Percentiles rank a stretch among this genome's conserved stretches.
Conservation (phyloP, 768 basidiomycete genomes). For the Tremella mesenterica region DNA sequence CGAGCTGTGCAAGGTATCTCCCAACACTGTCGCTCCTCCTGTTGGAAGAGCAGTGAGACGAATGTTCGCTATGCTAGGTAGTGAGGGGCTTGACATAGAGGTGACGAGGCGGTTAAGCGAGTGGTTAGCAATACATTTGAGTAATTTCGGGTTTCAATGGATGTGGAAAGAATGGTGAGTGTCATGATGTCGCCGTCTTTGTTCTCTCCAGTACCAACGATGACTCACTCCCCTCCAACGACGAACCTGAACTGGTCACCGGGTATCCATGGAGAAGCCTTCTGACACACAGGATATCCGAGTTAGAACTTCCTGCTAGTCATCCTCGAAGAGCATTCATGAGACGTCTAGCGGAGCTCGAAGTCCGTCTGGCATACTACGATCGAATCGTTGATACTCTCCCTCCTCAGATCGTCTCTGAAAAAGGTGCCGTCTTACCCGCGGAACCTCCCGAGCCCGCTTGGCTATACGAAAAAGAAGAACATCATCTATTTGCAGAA, state of each 20-base stretch:
- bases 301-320: constrained; percentile 60
- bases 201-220: too few species aligned
- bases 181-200: not conserved
- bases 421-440: constrained; percentile 71
- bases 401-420: constrained; percentile 60
- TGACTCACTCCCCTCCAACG: too few species aligned
- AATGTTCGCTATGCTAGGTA: constrained; percentile 63
- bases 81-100: constrained; percentile 76
- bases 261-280: not conserved
- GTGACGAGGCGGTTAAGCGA: constrained; percentile 72
- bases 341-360: constrained; percentile 74
- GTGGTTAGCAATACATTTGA: constrained; percentile 95
- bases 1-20: constrained; percentile 89
- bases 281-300: constrained; percentile 60
- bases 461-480: constrained; percentile 48
- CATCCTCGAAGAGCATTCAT: constrained; percentile 87
- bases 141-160: constrained; percentile 96
- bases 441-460: constrained; percentile 60
- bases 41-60: constrained; percentile 92
- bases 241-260: not conserved
- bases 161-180: constrained; percentile 97
- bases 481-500: constrained; percentile 67
- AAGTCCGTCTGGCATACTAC: constrained; percentile 83
- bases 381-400: constrained; percentile 84
- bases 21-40: constrained; percentile 84